A percentile compares a stretch with the other conserved stretches of the same genome.
Evolutionary conservation across 108 stramenopile genomes (phyloP).

Genomic region (Cyclotella sp.): DNA sequence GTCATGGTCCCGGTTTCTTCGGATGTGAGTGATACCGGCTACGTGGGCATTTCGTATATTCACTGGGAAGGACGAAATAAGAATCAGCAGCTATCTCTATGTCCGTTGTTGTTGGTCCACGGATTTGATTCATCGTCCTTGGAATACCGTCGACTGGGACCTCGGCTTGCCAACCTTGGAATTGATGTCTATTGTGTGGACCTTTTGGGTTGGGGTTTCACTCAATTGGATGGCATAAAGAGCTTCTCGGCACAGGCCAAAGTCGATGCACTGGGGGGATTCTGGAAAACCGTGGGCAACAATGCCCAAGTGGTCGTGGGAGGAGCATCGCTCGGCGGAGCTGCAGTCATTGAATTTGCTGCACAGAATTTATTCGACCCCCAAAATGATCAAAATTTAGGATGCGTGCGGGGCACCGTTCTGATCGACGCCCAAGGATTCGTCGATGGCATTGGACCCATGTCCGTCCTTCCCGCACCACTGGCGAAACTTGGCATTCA

Average conservation of each 20-base stretch:
- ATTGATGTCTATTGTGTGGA: constrained; percentile 92
- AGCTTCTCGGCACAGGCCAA: constrained; percentile 91
- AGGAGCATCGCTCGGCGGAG: constrained; percentile 82
- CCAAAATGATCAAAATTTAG: constrained; percentile 38
- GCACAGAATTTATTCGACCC: constrained; percentile 27
- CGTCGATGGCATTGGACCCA: constrained; percentile 90
- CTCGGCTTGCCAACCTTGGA: constrained; percentile 67
- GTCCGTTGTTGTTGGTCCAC: constrained; percentile 69
- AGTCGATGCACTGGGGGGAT: constrained; percentile 77
- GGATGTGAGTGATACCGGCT: constrained; percentile 59
- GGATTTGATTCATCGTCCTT: constrained; percentile 94
- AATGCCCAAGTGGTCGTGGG: constrained; percentile 61
- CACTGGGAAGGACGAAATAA: constrained; percentile 55
- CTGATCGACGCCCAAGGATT: constrained; percentile 90
- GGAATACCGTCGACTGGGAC: constrained; percentile 86
- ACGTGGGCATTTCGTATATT: constrained; percentile 79
- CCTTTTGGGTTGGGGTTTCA: constrained; percentile 95
- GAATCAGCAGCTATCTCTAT: not conserved
- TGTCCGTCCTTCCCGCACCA: constrained; percentile 72
- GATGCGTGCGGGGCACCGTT: constrained; percentile 58
- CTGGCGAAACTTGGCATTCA: constrained; percentile 77
- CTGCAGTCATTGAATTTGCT: constrained; percentile 82
- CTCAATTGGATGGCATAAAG: constrained; percentile 66
- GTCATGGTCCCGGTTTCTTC: constrained; percentile 71
- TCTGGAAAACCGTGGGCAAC: constrained; percentile 60